Base-by-base conservation (phyloP, 768 basidiomycete species). In the Leccinum subtestaceum region DNA sequence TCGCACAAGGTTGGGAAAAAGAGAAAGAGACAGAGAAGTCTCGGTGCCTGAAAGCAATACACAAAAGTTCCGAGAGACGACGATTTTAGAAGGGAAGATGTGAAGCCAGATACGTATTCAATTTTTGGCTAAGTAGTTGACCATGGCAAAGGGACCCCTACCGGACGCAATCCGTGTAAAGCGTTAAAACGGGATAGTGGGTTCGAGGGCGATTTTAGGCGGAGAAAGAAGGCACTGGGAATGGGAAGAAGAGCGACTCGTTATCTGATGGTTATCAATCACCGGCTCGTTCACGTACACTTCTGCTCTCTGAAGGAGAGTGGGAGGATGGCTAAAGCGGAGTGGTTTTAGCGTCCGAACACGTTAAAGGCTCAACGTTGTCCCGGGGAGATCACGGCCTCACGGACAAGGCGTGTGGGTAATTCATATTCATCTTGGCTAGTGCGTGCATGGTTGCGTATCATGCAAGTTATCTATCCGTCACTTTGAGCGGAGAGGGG, bases 331-430 rank as follows among this genome's bases (percentile, higher is more conserved):
- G 17, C 38, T 40, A 15, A 40, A 40, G 17, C 4, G 38, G 38
- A 3, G 38, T 40, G 38, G 38, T 40, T n/a, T 40, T n/a, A 10
- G 38, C 38, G 17, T 40, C 17, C n/a, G 19, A 43, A 38, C 29
- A 38, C 29, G 34, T 56, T 53, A 34, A 58, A 40, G 36, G 61
- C 5, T 56, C n/a, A 55, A 60, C 36, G 27, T 51, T 61, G n/a
- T 43, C 23, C 53, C 27, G 48, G 43, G 29, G 43, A 23, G 40
- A 48, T 50, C 36, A 60, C 51, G 56, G 36, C 32, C 45, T 57
- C 40, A 47, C 15, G 21, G 29, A 31, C 11, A 27, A 36, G 52
- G 38, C 17, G 40, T 40, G 34, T 48, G 43, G 53, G 52, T 31
- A 31, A 23, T 40, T 55, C 51, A 56, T 48, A 32, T 29, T 34